Percentiles rank a stretch among this genome's conserved stretches.
Conservation (phyloP, 768 basidiomycete species). For the Pleurotus pulmonarius region DNA sequence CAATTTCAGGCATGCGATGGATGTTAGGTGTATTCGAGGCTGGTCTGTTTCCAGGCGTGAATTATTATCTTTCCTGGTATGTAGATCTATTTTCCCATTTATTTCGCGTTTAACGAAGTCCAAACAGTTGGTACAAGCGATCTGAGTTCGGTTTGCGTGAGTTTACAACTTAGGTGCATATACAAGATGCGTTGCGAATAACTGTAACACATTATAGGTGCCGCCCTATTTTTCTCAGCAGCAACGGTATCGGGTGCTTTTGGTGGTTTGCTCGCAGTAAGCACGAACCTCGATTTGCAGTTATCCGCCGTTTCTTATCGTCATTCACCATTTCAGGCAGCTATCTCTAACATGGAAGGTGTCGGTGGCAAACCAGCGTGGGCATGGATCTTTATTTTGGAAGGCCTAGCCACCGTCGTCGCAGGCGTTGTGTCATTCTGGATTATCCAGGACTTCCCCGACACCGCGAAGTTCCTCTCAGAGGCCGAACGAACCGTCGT, state of each 20-base stretch:
- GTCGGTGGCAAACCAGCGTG: conserved; percentile 62
- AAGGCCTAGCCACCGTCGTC: conserved; percentile 66
- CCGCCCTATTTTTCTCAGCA: conserved; percentile 72
- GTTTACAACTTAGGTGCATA: conserved; percentile 13
- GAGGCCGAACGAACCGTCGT: conserved; percentile 66
- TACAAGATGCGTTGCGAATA: conserved; percentile 39
- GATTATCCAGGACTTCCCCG: conserved; percentile 82
- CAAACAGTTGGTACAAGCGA: conserved; percentile 50
- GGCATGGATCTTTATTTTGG: conserved; percentile 45
- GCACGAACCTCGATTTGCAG: background rate
- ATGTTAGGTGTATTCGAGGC: conserved; percentile 75
- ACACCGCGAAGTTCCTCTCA: conserved; percentile 74
- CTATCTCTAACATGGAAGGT: conserved; percentile 70
- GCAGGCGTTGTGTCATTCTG: conserved; percentile 66
- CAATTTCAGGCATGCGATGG: conserved; percentile 59
- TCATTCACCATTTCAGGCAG: conserved; percentile 32
- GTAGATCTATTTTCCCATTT: conserved; percentile 14
- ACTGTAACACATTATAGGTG: conserved; percentile 24
- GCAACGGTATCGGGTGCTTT: conserved; percentile 84
- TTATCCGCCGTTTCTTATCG: conserved; percentile 1
- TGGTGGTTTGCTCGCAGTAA: conserved; percentile 68
- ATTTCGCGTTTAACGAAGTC: background rate
- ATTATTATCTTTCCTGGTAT: conserved; percentile 71
- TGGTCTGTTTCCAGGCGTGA: conserved; percentile 60
- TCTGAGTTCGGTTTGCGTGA: conserved; percentile 66